A percentile compares a stretch with the other conserved stretches of the same genome.
phyloP scores from a whole-genome alignment of 106 monocot species.

The Dendrobium nobile region DNA sequence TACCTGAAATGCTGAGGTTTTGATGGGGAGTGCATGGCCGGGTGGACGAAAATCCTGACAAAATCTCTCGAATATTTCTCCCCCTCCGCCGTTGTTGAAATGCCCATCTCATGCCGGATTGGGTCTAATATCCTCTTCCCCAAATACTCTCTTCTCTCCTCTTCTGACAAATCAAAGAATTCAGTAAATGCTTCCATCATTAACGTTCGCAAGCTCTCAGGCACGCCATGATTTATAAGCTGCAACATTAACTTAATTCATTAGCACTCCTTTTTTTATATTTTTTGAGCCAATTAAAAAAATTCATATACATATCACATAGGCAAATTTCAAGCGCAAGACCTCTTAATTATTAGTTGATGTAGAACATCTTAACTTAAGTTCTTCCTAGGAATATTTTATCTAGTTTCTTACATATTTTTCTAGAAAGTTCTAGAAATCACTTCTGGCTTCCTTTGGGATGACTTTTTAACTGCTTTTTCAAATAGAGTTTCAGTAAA shows the following conservation, averaged over 20 bases:
- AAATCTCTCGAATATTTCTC: slow-evolving; percentile 52
- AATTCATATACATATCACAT: too few species aligned
- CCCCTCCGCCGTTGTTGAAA: slow-evolving; percentile 34
- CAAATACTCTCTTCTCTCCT: slow-evolving; percentile 42
- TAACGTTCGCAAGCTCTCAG: slow-evolving; percentile 11
- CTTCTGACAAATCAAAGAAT: slow-evolving; percentile 28
- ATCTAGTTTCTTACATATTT: too few species aligned
- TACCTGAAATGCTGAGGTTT: slow-evolving; percentile 51
- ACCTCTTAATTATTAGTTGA: too few species aligned
- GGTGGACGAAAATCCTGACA: slow-evolving; percentile 49
- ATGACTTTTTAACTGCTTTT: too few species aligned
- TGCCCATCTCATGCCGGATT: slow-evolving; percentile 52
- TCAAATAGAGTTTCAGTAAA: too few species aligned
- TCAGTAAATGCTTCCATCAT: slow-evolving; percentile 1
- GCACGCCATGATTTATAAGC: slow-evolving; percentile 44
- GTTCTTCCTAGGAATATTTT: too few species aligned
- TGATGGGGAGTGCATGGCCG: slow-evolving; percentile 35
- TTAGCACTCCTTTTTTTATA: too few species aligned
- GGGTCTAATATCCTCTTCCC: slow-evolving; percentile 34
- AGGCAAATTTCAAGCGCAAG: too few species aligned
- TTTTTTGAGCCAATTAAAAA: too few species aligned
- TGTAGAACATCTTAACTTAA: too few species aligned
- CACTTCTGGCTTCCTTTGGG: too few species aligned
- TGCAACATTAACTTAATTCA: background rate
- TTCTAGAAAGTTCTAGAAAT: too few species aligned